Percentiles rank a stretch among this genome's conserved stretches.
Conservation (phyloP, 768 basidiomycete species). For the Rhodosporidiobolus odoratus region DNA sequence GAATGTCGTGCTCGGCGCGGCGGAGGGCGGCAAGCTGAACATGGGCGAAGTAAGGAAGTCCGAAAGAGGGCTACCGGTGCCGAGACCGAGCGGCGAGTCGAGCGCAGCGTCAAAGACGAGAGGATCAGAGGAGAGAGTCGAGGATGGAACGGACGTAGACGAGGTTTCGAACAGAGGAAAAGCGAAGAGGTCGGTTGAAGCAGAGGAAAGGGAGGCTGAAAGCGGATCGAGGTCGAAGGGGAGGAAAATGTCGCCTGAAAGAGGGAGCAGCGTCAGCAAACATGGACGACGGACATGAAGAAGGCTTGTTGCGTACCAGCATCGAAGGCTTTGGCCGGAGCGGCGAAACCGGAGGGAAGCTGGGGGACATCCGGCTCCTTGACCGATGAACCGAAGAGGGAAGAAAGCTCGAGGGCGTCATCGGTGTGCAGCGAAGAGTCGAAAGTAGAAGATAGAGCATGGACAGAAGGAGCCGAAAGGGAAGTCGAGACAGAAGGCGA, state of each 20-base stretch:
- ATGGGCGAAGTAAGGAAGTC: conserved; percentile 30
- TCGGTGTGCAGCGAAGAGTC: not conserved
- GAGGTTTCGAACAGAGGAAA: conserved; percentile 6
- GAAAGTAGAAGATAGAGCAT: not conserved
- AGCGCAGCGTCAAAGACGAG: conserved; percentile 15
- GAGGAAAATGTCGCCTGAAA: conserved; percentile 18
- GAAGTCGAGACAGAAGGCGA: not conserved
- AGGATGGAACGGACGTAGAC: not conserved
- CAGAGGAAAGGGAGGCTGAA: not conserved
- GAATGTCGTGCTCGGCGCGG: not conserved
- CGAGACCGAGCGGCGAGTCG: conserved; percentile 19
- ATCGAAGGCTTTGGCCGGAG: conserved; percentile 17
- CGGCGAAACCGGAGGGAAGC: not conserved
- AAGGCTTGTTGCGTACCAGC: conserved; percentile 7
- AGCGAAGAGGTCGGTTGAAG: not conserved
- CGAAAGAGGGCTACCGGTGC: conserved; percentile 13
- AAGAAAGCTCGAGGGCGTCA: not conserved
- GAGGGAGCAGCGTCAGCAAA: not conserved
- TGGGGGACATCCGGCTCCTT: conserved; percentile 7
- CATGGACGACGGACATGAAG: no score
- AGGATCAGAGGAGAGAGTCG: not conserved
- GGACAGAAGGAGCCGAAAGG: not conserved
- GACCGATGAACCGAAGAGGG: not conserved
- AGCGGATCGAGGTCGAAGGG: conserved; percentile 7
- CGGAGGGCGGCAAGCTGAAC: conserved; percentile 17